Evolutionary conservation across 1,139 yeast genomes (phyloP), one percentile per base, ranked within the genome.

Genomic region (Meyerozyma carpophila): DNA sequence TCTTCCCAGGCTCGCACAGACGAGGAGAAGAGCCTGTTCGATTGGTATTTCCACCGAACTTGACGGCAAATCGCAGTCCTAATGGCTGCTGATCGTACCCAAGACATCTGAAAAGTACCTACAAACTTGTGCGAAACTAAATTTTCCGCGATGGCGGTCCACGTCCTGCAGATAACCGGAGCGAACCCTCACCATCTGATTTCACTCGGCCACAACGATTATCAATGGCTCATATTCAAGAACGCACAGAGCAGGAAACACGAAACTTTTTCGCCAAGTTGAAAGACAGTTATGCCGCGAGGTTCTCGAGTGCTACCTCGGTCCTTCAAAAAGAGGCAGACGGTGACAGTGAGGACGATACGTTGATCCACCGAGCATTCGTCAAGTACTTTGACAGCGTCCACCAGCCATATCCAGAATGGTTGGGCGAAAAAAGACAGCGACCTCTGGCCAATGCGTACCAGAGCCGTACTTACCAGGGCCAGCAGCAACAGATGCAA

Each of bases 331-430:
- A 49, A 39, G 78, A 73, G 39, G 66, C 64, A 44, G 78, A 73
- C 48, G 78, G 78, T 4, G 42, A 48, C 40, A 46, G 63, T 3
- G 70, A 63, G 37, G 66, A 67, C 37, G 74, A 70, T 36, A 73
- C 78, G 1, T 59, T 73, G 44, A 63, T 73, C 44, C 77, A 73
- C 55, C 65, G 68, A 49, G 76, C 77, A 3, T 71, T 73, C 50
- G 71, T 72, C 34, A 65, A 63, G 46, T 70, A 66, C 51, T 73
- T 58, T 46, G 73, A 70, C 43, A 38, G 56, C 2, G 57, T 55
- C 21, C 56, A 61, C 26, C 58, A 65, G 42, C 63, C 69, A 9
- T 73, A 66, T 45, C 78, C 78, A 8, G 77, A 70, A 27, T 73
- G 78, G 78, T 59, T 73, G 20, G 77, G 76, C 5, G 72, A 59